Evolutionary conservation across 2,329 filamentous ascomycete species (phyloP), one percentile per base, ranked within the genome.

Genomic region (Camptophora hylomeconis): DNA sequence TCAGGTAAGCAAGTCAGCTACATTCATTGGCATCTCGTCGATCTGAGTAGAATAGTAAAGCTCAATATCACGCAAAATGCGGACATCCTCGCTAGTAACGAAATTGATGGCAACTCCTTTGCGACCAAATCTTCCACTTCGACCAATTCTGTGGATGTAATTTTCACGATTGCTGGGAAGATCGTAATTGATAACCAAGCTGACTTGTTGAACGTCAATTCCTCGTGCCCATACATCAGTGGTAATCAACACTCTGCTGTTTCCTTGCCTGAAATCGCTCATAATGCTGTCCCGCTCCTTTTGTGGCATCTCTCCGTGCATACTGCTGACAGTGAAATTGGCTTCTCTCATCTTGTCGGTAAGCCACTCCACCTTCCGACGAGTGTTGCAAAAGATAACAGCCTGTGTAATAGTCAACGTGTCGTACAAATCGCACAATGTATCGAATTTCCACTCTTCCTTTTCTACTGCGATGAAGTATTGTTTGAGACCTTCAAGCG

Each of bases 51-150:
- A 92, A 60, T 92, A 92, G 62, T 92, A 92, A 49, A 92, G 63
- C 64, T 98, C 89, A 49, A 98, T 98, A 54, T 98, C 89, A 44
- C 89, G 75, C 48, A 98, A 69, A 52, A 98, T 98, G 53, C 89
- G 80, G 36, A 98, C 89, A 54, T 98, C 89, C 48, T 98, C 89
- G 51, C 81, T 92, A 3, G 89, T 98, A 43, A 98, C 89, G 51
- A 98, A 98, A 66, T 98, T 98, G 69, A 98, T 98, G 20, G 89
- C 89, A 42, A 98, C 89, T 69, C 89, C 89, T 67, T 98, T 98
- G 49, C 89, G 75, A 48, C 89, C 89, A 49, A 98, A 98, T 45
- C 89, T 75, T 46, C 89, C 89, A 53, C 82, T 89, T 53, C 89
- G 76, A 53, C 89, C 89, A 48, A 98, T 98, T 46, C 89, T 79